Base-by-base conservation (phyloP, 2,329 filamentous ascomycete species). In the Curvularia lunata region DNA sequence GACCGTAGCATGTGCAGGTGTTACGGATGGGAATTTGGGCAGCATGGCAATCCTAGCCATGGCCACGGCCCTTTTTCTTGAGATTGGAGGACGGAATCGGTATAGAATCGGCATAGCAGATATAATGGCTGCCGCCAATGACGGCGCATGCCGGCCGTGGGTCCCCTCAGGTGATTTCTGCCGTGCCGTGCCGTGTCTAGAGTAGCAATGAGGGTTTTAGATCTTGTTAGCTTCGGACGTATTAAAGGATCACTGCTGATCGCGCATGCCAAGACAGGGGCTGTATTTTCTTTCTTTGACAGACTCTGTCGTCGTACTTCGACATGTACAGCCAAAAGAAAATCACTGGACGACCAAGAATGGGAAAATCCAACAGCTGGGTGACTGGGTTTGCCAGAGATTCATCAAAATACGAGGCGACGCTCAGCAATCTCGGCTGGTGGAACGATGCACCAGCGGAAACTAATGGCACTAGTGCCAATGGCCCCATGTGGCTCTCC, bases 401-500 rank as follows among this genome's bases (percentile, higher is more conserved):
- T 13, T 34, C 25, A 4, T 27, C n/a, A n/a, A n/a, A n/a, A n/a
- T n/a, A n/a, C n/a, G n/a, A n/a, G n/a, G n/a, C 32, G 32, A 5
- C 12, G 13, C 9, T 25, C 25, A 27, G 27, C 16, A 27, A 27
- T 27, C 5, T 46, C 10, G 43, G 16, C 1, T 45, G 42, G 25
- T 12, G 9, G 5, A 30, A 19, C 9, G 8, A n/a, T 28, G 43
- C 25, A 13, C 13, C 23, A 42, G 4, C 43, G 43, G 27, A 13
- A 37, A 23, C 49, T 45, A 57, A 38, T n/a, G 21, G 6, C 37
- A 16, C 50, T 48, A 52, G 43, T 9, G n/a, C 10, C 12, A 12
- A n/a, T 53, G 47, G 54, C 30, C 28, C 28, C n/a, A 10, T 47
- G 16, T 38, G 34, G 37, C 21, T 50, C 43, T 28, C 45, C 47